Evolutionary conservation across 257 asterid genomes (phyloP).

Genomic region (Solanum paucissectum): DNA sequence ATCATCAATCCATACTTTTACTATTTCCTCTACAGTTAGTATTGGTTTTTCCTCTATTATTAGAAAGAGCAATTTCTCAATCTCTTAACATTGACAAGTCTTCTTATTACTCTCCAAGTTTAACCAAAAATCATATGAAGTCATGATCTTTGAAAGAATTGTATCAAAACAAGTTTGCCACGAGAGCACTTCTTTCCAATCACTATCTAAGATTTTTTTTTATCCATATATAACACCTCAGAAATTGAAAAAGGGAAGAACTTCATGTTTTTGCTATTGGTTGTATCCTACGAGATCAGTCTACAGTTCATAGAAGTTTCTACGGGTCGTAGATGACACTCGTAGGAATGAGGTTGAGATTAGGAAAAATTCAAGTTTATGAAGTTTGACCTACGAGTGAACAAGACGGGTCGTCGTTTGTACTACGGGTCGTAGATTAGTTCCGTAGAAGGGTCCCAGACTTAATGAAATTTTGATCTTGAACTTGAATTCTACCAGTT

Average conservation of each 20-base stretch:
- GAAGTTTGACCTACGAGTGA: neutral
- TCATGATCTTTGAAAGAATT: neutral
- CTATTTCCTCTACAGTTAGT: neutral
- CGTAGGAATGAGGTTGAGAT: neutral
- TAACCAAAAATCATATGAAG: neutral
- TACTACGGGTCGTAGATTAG: too few relatives aligned
- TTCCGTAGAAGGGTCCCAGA: too few relatives aligned
- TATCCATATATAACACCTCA: neutral
- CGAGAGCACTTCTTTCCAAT: neutral
- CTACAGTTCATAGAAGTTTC: neutral
- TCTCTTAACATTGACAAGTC: neutral
- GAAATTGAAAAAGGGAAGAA: neutral
- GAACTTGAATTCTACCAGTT: too few relatives aligned
- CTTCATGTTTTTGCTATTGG: neutral
- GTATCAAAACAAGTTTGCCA: neutral
- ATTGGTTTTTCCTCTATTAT: neutral
- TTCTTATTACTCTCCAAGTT: neutral
- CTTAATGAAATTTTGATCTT: neutral
- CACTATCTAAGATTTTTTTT: neutral
- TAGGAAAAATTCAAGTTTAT: neutral
- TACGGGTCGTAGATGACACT: neutral
- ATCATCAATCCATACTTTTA: neutral
- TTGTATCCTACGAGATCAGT: neutral
- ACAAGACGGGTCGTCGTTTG: neutral
- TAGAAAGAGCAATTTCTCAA: neutral